These are phyloP conservation scores for Nicotiana tomentosiformis DNA, from an alignment of 257 asterid species.

Conservation along the genomic window DNA sequence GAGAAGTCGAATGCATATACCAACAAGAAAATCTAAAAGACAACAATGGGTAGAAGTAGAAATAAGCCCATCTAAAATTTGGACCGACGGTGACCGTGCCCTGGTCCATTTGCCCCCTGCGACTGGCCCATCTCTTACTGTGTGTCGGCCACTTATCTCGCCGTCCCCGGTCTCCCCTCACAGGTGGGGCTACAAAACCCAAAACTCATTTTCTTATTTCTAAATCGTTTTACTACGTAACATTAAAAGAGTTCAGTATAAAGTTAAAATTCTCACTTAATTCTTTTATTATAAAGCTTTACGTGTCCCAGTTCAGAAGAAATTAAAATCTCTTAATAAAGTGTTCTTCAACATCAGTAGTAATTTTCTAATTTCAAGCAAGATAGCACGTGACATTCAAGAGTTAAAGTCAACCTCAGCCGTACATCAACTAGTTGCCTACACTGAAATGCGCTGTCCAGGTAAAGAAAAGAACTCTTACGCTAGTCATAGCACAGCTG, in stretches of 20 bases:
- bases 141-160: conserved; percentile 13
- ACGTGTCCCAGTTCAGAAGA: neutral
- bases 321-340: neutral
- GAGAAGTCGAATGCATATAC: neutral
- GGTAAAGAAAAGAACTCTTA: neutral
- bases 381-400: neutral
- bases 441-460: neutral
- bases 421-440: neutral
- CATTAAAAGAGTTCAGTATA: neutral
- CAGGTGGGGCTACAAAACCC: conserved; percentile 13
- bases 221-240: neutral
- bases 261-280: neutral
- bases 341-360: neutral
- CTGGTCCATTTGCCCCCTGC: conserved; percentile 13
- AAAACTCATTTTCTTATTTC: neutral
- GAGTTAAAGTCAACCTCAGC: neutral
- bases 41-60: neutral
- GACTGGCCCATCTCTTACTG: conserved; percentile 6
- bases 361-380: neutral
- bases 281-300: neutral
- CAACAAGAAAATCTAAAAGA: conserved; percentile 4
- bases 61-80: neutral
- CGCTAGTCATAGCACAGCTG: neutral
- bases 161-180: conserved; percentile 14
- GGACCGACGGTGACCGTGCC: conserved; percentile 12